Evolutionary conservation across 2,329 filamentous ascomycete species (phyloP), one percentile per base, ranked within the genome.

Genomic region (Coniochaeta sp.): DNA sequence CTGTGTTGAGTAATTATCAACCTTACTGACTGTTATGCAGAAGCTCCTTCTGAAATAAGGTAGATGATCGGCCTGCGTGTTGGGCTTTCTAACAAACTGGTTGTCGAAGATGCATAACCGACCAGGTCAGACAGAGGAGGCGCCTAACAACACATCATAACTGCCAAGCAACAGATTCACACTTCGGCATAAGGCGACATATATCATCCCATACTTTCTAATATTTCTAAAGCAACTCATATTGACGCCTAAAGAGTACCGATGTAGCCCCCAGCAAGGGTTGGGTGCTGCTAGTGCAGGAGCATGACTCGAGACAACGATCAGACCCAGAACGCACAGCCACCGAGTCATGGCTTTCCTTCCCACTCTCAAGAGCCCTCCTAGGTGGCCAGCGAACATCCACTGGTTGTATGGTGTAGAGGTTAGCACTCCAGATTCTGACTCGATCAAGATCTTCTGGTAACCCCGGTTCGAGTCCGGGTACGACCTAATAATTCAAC

Each of bases 341-440:
- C 47, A 30, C 26, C 47, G 47, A 52, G 47, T 52, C 47, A 52
- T 52, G 47, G 3, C 22, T 24, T 17, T 3, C 8, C n/a, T 36
- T 4, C 24, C 22, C 2, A 52, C 10, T n/a, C 47, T 52, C 22
- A 52, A 28, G 17, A 52, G 4, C 12, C 6, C 1, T 52, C 14
- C 22, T 17, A 17, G 17, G 24, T 4, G 26, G n/a, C 12, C 19
- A 16, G 47, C 47, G 12, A 26, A 14, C 26, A 52, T 52, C 47
- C 3, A 24, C 47, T 24, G 47, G 47, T 52, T 52, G 47, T 52
- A 52, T 52, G 47, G 47, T 52, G 47, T 52, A 52, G 47, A 52
- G 47, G 47, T 52, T 52, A 52, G 47, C 47, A 52, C 47, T 52
- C 47, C 47, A 52, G 22, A 52, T 52, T 52, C 47, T 52, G 47